Evolutionary conservation across 2,329 filamentous ascomycete genomes (phyloP).

Genomic region (Aaosphaeria pasadenensis): DNA sequence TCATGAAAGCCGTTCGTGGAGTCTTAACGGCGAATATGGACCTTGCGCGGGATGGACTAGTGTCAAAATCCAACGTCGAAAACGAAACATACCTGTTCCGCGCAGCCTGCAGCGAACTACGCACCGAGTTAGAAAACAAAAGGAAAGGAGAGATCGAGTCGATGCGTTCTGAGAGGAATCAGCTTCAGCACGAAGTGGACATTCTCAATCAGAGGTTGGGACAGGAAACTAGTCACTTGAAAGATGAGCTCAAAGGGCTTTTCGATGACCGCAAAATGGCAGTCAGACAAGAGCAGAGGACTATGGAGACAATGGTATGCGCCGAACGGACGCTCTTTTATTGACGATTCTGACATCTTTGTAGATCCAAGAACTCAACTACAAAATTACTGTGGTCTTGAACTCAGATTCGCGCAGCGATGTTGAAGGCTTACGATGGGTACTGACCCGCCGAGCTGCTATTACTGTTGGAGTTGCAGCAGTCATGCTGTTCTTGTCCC

Average conservation of each 20-base stretch:
- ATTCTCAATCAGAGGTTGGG: slow-evolving; percentile 80
- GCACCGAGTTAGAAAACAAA: slow-evolving; percentile 79
- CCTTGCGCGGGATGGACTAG: slow-evolving; percentile 73
- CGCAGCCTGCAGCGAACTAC: slow-evolving; percentile 88
- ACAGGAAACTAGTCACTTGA: slow-evolving; percentile 77
- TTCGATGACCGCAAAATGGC: slow-evolving; percentile 96
- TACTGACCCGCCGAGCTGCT: slow-evolving; percentile 65
- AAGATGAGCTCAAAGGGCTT: slow-evolving; percentile 90
- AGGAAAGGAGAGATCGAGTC: slow-evolving; percentile 75
- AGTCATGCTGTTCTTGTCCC: slow-evolving; percentile 42
- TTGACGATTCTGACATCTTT: slow-evolving; percentile 8
- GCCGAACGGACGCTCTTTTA: neutral
- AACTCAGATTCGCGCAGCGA: slow-evolving; percentile 90
- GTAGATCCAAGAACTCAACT: slow-evolving; percentile 88
- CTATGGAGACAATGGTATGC: slow-evolving; percentile 71
- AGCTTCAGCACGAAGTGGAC: slow-evolving; percentile 93
- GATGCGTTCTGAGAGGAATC: slow-evolving; percentile 76
- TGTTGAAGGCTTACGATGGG: slow-evolving; percentile 88
- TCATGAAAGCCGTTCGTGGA: slow-evolving; percentile 88
- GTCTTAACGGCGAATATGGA: slow-evolving; percentile 77
- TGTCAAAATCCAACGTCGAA: slow-evolving; percentile 89
- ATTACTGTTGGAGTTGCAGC: slow-evolving; percentile 53
- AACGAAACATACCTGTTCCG: slow-evolving; percentile 94
- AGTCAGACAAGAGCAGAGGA: slow-evolving; percentile 82
- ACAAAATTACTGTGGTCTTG: slow-evolving; percentile 88